phyloP scores from a whole-genome alignment of 257 asterid species.

The Jacaranda mimosifolia region DNA sequence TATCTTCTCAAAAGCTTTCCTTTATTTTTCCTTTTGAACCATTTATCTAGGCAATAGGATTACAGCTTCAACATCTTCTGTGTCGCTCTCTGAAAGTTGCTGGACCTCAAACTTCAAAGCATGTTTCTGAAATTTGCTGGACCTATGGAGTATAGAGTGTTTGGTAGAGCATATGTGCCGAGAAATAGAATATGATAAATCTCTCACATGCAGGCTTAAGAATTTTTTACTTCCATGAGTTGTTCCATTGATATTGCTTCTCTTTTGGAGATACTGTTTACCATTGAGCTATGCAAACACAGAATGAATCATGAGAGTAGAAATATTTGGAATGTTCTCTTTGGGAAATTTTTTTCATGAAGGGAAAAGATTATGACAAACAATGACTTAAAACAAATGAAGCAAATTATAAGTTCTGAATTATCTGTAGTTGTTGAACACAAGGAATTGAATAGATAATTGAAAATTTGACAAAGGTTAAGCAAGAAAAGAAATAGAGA shows the following conservation, averaged over 20 bases:
- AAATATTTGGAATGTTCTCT: too few species aligned
- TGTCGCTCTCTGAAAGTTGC: background rate
- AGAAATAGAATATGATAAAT: background rate
- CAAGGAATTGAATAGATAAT: background rate
- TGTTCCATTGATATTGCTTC: background rate
- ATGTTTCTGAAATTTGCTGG: slow-evolving; percentile 13
- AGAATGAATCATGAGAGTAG: background rate
- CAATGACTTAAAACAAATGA: background rate
- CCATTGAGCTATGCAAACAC: background rate
- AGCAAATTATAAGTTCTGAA: slow-evolving; percentile 1
- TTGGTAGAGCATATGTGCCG: background rate
- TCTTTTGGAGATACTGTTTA: background rate
- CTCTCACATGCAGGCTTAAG: background rate
- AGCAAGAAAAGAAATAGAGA: background rate
- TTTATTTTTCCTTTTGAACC: background rate
- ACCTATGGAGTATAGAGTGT: background rate
- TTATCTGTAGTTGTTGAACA: background rate
- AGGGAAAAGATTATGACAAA: slow-evolving; percentile 1
- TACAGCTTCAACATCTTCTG: slow-evolving; percentile 4
- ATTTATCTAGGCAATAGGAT: background rate
- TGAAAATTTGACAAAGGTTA: background rate
- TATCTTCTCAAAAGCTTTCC: slow-evolving; percentile 4
- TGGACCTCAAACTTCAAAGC: background rate
- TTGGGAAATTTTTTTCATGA: background rate
- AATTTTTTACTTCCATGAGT: background rate